Percentiles rank a stretch among this genome's conserved stretches.
These are phyloP conservation scores for Hydnomerulius pinastri DNA, from an alignment of 768 basidiomycete species.

Conservation along the genomic window DNA sequence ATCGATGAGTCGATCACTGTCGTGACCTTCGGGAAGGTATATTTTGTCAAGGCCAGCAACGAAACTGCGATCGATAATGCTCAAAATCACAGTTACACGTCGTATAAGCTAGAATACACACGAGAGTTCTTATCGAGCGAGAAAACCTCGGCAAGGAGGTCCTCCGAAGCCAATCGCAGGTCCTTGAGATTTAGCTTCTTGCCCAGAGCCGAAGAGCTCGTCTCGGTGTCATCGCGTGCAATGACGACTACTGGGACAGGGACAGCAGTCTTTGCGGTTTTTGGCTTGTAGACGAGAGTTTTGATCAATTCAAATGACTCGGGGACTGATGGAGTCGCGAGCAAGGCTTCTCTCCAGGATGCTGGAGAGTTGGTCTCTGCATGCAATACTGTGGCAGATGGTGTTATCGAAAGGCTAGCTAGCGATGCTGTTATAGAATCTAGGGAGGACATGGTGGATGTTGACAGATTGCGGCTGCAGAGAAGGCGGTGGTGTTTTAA, in stretches of 20 bases:
- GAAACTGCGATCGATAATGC: conserved; percentile 58
- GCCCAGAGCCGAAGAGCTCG: conserved; percentile 71
- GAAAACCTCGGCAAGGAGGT: conserved; percentile 85
- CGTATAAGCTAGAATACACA: conserved; percentile 42
- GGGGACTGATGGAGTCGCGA: conserved; percentile 51
- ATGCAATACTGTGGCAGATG: conserved; percentile 57
- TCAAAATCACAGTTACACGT: background rate
- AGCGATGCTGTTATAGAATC: conserved; percentile 43
- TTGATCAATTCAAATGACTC: conserved; percentile 74
- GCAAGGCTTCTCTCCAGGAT: conserved; percentile 75
- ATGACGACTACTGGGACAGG: conserved; percentile 87
- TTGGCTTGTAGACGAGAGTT: conserved; percentile 94
- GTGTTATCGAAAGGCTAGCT: conserved; percentile 54
- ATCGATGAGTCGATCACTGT: conserved; percentile 81
- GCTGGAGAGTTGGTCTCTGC: conserved; percentile 65
- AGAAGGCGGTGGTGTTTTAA: conserved; percentile 16
- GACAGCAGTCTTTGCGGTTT: conserved; percentile 86
- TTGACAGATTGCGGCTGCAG: conserved; percentile 2
- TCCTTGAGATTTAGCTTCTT: conserved; percentile 87
- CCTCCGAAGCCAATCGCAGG: conserved; percentile 80
- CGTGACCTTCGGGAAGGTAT: conserved; percentile 68
- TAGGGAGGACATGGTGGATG: conserved; percentile 37
- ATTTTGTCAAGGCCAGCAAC: conserved; percentile 66
- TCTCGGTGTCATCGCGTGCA: conserved; percentile 83
- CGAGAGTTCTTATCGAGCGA: conserved; percentile 82